Percentiles rank a stretch among this genome's conserved stretches.
Conservation (phyloP, 2,329 filamentous ascomycete species). For the Aspergillus brunneoviolaceus region DNA sequence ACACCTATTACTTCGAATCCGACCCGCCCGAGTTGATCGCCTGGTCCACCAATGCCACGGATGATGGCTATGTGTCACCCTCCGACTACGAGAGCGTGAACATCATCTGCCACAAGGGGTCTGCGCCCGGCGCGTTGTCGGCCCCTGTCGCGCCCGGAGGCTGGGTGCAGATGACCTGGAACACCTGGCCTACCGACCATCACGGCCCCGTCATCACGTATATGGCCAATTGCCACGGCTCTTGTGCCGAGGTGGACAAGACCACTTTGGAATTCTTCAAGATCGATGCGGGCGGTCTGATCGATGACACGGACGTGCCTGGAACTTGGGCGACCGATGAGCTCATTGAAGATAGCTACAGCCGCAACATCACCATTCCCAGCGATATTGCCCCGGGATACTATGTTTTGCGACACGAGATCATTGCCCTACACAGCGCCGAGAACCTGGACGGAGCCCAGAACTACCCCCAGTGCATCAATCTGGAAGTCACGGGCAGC, state of each 20-base stretch:
- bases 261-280: slow-evolving; percentile 58
- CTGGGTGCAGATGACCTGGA: slow-evolving; percentile 59
- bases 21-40: slow-evolving; percentile 46
- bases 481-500: slow-evolving; percentile 57
- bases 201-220: slow-evolving; percentile 63
- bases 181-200: slow-evolving; percentile 61
- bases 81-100: slow-evolving; percentile 43
- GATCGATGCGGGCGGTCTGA: slow-evolving; percentile 56
- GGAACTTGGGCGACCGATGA: slow-evolving; percentile 56
- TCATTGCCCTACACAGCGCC: slow-evolving; percentile 51
- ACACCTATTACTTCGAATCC: slow-evolving; percentile 29
- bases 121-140: slow-evolving; percentile 49
- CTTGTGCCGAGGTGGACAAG: slow-evolving; percentile 54
- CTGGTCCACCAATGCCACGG: slow-evolving; percentile 54
- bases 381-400: slow-evolving; percentile 45
- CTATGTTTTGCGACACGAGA: slow-evolving; percentile 54
- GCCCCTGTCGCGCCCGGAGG: slow-evolving; percentile 58
- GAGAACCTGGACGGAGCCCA: slow-evolving; percentile 44
- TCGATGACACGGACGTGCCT: slow-evolving; percentile 40
- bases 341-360: slow-evolving; percentile 50
- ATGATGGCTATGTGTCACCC: slow-evolving; percentile 53
- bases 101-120: slow-evolving; percentile 61
- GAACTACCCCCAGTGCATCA: slow-evolving; percentile 57
- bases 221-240: slow-evolving; percentile 56
- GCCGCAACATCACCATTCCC: slow-evolving; percentile 48